Base-by-base conservation (phyloP, 495 filamentous ascomycete species). In the Lepidopterella palustris region DNA sequence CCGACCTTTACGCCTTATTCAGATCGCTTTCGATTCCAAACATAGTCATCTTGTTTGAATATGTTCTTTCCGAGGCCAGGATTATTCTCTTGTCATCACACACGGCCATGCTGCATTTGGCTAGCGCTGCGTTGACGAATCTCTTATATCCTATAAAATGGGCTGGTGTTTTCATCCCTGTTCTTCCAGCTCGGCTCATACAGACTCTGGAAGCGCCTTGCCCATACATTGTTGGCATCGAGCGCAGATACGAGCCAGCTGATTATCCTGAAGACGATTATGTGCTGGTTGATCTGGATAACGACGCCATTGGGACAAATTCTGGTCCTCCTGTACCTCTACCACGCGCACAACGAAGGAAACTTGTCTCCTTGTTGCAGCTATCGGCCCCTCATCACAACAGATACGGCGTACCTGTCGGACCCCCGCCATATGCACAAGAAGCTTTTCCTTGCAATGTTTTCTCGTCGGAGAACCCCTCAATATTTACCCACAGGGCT, bases 21-120 rank as follows among this genome's bases (percentile, higher is more conserved):
- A 81, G 93, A 61, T 87, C 84, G 11, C 75, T 98, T 28, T 91
- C 89, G 10, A 83, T 97, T 58, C 85, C 88, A 20, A 97, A 97
- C 71, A 90, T 97, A 60, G 84, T 97, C 45, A 82, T 90, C 26
- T 80, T 98, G 24, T 87, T 97, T 69, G 93, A 98, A 77, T 96
- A 91, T 71, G 90, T 89, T 60, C 79, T 98, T 68, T 84, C 89
- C 1, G 93, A 98, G 72, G 92, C 92, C 18, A 87, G 93, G 26
- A 97, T 97, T 71, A 97, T 98, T 69, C 82, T 98, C 55, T 76
- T 97, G 27, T 97, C 93, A 11, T 96, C 92, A 2, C 90, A 98
- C 70, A 95, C 92, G 0, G 86, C 90, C 25, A 97, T 98, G 93
- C 81, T 98, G 52, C 89, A 97, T 68, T 84, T 97, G 20, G 91